phyloP scores from a whole-genome alignment of 176 grass and related monocot species.

The Triticum timopheevii region DNA sequence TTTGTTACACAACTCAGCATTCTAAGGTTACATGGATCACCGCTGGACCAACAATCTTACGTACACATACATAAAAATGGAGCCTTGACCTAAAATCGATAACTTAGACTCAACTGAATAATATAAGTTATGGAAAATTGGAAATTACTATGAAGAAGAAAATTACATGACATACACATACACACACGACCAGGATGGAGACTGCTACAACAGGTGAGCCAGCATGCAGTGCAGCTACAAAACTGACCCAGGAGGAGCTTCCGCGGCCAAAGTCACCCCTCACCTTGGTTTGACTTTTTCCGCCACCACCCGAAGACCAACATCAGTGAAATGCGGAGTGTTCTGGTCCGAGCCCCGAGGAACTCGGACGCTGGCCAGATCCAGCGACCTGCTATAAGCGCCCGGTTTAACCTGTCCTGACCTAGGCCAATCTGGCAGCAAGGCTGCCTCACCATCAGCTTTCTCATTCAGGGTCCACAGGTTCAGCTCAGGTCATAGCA shows the following conservation, averaged over 20 bases:
- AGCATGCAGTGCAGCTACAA: neutral
- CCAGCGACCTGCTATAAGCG: neutral
- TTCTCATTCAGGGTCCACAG: constrained; percentile 8
- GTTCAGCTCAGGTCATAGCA: constrained; percentile 46
- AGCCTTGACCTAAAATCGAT: constrained; percentile 13
- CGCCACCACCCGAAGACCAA: neutral
- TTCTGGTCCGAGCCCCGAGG: neutral
- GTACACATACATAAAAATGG: constrained; percentile 30
- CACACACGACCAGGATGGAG: constrained; percentile 20
- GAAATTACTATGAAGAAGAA: neutral
- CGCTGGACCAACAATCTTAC: neutral
- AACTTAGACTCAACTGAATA: constrained; percentile 23
- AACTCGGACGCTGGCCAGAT: neutral
- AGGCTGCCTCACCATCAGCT: neutral
- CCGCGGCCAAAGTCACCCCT: neutral
- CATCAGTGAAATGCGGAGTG: neutral
- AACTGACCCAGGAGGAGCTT: constrained; percentile 24
- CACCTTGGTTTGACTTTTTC: constrained; percentile 31
- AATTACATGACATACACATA: constrained; percentile 19
- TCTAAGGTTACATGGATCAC: neutral
- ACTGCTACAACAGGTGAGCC: constrained; percentile 4
- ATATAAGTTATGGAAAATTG: neutral
- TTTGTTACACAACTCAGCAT: constrained; percentile 22
- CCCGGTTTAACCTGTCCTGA: neutral
- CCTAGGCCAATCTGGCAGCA: neutral